Evolutionary conservation across 441 rosid genomes (phyloP).

Genomic region (Pelargonium fulgidum): DNA sequence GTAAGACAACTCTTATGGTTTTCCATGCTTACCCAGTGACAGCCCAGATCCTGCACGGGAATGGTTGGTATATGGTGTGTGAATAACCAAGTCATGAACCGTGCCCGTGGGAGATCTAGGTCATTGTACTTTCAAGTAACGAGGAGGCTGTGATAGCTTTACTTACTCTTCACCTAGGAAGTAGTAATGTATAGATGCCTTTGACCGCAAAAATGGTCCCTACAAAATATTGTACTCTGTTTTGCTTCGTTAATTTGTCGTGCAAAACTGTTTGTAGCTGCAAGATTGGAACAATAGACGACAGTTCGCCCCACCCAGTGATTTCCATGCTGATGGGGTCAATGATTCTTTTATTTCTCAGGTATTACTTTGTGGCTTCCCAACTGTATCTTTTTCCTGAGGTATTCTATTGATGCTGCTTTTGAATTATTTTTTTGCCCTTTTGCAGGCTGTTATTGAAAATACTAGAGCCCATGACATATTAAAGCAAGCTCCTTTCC

Average conservation of each 20-base stretch:
- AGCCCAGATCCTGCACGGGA: neutral
- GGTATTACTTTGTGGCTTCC: slow-evolving; percentile 33
- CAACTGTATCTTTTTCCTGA: slow-evolving; percentile 17
- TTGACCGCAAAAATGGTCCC: neutral
- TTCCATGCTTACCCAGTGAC: neutral
- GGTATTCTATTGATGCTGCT: slow-evolving; percentile 16
- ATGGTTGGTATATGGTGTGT: neutral
- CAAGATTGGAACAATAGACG: slow-evolving; percentile 97
- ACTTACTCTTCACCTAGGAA: neutral
- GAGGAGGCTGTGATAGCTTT: neutral
- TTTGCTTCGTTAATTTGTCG: slow-evolving; percentile 19
- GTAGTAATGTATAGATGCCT: neutral
- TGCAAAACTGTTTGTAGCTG: slow-evolving; percentile 41
- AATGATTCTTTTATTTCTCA: slow-evolving; percentile 86
- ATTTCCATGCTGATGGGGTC: slow-evolving; percentile 89
- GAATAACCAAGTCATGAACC: neutral
- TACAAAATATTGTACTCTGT: neutral
- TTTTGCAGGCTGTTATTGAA: slow-evolving; percentile 64
- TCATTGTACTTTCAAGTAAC: neutral
- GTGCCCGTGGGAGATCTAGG: neutral
- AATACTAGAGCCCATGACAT: slow-evolving; percentile 88
- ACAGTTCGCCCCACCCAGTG: slow-evolving; percentile 67
- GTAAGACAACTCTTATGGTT: neutral
- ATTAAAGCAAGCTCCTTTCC: slow-evolving; percentile 91
- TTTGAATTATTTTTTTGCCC: slow-evolving; percentile 22